These are phyloP conservation scores for Fraxinus velutina DNA, from an alignment of 305 asterid genomes.

Conservation along the genomic window DNA sequence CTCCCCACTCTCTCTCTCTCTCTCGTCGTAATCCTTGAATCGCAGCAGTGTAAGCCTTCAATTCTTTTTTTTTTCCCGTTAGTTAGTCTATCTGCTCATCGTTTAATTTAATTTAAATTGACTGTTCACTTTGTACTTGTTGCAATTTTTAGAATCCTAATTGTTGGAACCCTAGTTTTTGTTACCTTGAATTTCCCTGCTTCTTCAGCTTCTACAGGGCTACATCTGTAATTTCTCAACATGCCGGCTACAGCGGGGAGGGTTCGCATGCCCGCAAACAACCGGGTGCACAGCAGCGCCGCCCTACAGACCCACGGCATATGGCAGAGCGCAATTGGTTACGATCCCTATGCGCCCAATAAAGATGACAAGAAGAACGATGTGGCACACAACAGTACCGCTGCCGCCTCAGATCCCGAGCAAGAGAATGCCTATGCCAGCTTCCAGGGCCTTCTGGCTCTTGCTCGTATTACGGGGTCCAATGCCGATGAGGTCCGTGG, in stretches of 20 bases:
- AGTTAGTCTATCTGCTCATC: background rate
- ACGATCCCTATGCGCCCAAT: slow-evolving; percentile 59
- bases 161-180: background rate
- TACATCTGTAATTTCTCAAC: slow-evolving; percentile 12
- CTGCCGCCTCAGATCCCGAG: slow-evolving; percentile 61
- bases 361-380: slow-evolving; percentile 51
- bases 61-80: background rate
- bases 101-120: background rate
- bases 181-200: background rate
- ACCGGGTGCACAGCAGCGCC: slow-evolving; percentile 59
- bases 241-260: slow-evolving; percentile 64
- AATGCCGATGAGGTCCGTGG: slow-evolving; percentile 92
- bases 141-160: background rate
- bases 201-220: background rate
- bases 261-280: slow-evolving; percentile 63
- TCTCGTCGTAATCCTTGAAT: background rate
- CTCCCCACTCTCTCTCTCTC: background rate
- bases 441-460: slow-evolving; percentile 86
- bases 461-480: slow-evolving; percentile 80
- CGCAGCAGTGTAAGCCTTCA: slow-evolving; percentile 9
- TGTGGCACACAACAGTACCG: slow-evolving; percentile 35
- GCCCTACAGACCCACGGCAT: slow-evolving; percentile 57
- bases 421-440: slow-evolving; percentile 82
- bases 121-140: background rate
- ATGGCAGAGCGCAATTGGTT: slow-evolving; percentile 60